A percentile compares a stretch with the other conserved stretches of the same genome.
These are phyloP conservation scores for Nematodospora valgi DNA, from an alignment of 805 yeast genomes.

Conservation along the genomic window DNA sequence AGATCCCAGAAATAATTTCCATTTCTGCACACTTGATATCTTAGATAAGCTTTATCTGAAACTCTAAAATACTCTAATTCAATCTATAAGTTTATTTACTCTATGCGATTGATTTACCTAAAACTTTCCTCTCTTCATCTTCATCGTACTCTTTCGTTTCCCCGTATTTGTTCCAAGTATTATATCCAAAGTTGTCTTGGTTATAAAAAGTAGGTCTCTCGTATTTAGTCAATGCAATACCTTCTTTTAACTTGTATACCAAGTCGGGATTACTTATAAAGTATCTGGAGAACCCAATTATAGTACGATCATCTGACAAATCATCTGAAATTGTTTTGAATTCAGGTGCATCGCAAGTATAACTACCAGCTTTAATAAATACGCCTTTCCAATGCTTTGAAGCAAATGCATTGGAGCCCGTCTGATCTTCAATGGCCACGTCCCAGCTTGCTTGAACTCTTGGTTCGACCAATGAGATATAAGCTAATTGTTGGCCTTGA, in stretches of 20 bases:
- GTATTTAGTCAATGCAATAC: slow-evolving; percentile 32
- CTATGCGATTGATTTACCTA: slow-evolving; percentile 10
- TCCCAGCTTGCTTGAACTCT: slow-evolving; percentile 22
- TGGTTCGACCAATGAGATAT: slow-evolving; percentile 37
- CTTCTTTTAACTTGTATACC: slow-evolving; percentile 34
- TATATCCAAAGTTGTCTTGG: slow-evolving; percentile 20
- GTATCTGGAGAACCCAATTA: slow-evolving; percentile 37
- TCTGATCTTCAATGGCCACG: slow-evolving; percentile 17
- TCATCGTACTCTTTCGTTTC: slow-evolving; percentile 10
- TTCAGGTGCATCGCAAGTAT: slow-evolving; percentile 21
- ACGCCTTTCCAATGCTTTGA: slow-evolving; percentile 26
- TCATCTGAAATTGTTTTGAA: slow-evolving; percentile 14
- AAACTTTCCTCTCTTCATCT: slow-evolving; percentile 11
- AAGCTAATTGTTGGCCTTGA: slow-evolving; percentile 28
- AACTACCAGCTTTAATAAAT: slow-evolving; percentile 18
- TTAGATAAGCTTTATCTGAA: too few species aligned
- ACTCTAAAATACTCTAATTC: not conserved
- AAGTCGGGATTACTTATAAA: slow-evolving; percentile 46
- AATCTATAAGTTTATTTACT: not conserved
- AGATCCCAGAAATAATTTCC: too few species aligned
- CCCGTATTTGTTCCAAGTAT: slow-evolving; percentile 16
- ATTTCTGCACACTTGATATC: too few species aligned
- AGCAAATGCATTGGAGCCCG: slow-evolving; percentile 21
- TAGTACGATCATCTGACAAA: slow-evolving; percentile 29
- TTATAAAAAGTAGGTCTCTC: slow-evolving; percentile 40